Evolutionary conservation across 2,329 filamentous ascomycete species (phyloP).

Genomic region (Lasiodiplodia sp.): DNA sequence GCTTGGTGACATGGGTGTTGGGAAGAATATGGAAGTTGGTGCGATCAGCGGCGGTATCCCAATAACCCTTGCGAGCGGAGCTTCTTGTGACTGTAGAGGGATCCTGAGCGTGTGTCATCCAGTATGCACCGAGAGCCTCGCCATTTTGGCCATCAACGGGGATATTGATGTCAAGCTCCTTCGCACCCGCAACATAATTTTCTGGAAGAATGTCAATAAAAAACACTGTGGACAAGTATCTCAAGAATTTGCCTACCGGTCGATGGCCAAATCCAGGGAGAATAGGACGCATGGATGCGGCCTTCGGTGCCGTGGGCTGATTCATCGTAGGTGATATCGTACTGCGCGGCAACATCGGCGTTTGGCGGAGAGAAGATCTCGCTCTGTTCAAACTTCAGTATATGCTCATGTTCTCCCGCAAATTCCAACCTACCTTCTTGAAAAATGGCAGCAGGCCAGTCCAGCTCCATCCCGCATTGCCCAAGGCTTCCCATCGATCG

Average conservation of each 20-base stretch:
- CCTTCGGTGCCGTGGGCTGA: conserved; percentile 30
- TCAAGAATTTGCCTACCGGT: background rate
- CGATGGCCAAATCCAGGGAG: conserved; percentile 22
- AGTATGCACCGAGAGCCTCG: conserved; percentile 29
- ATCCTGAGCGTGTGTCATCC: conserved; percentile 30
- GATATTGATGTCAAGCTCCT: conserved; percentile 30
- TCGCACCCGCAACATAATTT: conserved; percentile 32
- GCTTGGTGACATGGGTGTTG: conserved; percentile 25
- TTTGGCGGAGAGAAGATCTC: conserved; percentile 35
- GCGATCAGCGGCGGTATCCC: conserved; percentile 32
- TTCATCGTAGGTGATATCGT: conserved; percentile 30
- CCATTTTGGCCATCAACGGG: conserved; percentile 32
- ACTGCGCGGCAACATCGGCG: background rate
- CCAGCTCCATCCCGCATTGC: conserved; percentile 39
- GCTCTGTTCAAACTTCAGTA: conserved; percentile 30
- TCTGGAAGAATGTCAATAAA: background rate
- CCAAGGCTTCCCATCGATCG: conserved; percentile 31
- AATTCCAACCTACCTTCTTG: conserved; percentile 36
- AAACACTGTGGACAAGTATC: background rate
- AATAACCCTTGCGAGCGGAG: conserved; percentile 30
- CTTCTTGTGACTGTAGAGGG: conserved; percentile 12
- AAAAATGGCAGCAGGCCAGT: conserved; percentile 40
- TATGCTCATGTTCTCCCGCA: background rate
- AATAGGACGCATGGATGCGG: conserved; percentile 18
- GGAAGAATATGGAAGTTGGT: conserved; percentile 36